Evolutionary conservation across 768 basidiomycete species (phyloP).

Genomic region (Boletus patriciae): DNA sequence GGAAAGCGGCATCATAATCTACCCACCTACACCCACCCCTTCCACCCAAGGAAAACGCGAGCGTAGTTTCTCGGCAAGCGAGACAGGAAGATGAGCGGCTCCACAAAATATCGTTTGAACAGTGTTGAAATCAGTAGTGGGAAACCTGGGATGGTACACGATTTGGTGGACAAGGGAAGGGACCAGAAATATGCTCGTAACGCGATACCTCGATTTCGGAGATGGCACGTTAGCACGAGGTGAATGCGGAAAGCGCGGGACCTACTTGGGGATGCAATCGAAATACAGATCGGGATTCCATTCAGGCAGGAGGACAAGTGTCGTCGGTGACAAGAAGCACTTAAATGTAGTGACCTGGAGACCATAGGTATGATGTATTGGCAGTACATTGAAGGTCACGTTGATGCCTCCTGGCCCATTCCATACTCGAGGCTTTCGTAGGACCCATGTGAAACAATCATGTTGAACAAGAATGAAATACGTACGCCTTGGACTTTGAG

Average conservation of each 20-base stretch:
- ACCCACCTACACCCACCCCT: too few species aligned
- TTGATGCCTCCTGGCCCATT: constrained; percentile 47
- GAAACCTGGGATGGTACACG: constrained; percentile 50
- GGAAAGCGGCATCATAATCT: too few species aligned
- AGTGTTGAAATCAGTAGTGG: constrained; percentile 52
- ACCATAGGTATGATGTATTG: constrained; percentile 68
- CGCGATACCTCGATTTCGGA: constrained; percentile 46
- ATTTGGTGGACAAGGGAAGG: constrained; percentile 69
- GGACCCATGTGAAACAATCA: not conserved
- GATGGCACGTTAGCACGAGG: not conserved
- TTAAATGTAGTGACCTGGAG: constrained; percentile 55
- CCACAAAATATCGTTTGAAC: constrained; percentile 48
- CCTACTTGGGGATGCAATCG: constrained; percentile 60
- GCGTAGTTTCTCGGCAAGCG: constrained; percentile 46
- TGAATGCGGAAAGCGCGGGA: not conserved
- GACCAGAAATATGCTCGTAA: constrained; percentile 51
- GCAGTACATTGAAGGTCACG: constrained; percentile 56
- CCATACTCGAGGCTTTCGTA: constrained; percentile 38
- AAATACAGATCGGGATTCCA: constrained; percentile 60
- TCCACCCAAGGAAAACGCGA: not conserved
- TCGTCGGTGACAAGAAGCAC: constrained; percentile 44
- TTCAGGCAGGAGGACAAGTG: constrained; percentile 53
- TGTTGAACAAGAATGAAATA: not conserved
- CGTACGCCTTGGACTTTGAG: constrained; percentile 43
- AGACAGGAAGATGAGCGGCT: constrained; percentile 66